These are phyloP conservation scores for Aspergillus novofumigatus DNA, from an alignment of 2,329 filamentous ascomycete species.

Conservation along the genomic window DNA sequence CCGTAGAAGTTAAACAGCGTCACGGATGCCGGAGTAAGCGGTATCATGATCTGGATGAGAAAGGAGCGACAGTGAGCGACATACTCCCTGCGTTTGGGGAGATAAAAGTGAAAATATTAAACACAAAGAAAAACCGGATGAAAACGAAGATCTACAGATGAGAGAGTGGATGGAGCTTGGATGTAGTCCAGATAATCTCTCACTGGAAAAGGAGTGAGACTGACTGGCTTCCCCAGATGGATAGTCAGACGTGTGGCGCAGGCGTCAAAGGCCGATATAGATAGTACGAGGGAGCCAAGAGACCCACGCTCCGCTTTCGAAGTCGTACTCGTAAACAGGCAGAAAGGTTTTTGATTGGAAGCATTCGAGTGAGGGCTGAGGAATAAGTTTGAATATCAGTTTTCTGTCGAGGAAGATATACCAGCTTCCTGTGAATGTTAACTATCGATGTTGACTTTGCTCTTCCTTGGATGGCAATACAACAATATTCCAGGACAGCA, in stretches of 20 bases:
- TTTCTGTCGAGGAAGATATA: neutral
- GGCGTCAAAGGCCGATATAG: neutral
- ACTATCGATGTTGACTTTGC: neutral
- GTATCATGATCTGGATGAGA: constrained; percentile 37
- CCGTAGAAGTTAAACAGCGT: constrained; percentile 26
- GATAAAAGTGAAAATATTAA: constrained; percentile 1
- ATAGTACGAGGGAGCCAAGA: neutral
- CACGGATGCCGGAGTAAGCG: constrained; percentile 25
- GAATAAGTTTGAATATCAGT: neutral
- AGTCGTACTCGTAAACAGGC: neutral
- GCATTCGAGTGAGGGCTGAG: neutral
- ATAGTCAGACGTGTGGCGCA: neutral
- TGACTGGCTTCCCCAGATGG: neutral
- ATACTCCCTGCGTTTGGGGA: constrained; percentile 20
- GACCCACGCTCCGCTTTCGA: neutral
- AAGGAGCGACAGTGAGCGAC: constrained; percentile 29
- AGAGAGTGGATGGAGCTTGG: neutral
- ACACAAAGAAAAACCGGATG: constrained; percentile 7
- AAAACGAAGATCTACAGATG: constrained; percentile 1
- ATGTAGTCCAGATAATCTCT: neutral
- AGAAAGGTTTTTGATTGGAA: neutral
- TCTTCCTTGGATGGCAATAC: neutral
- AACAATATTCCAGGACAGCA: neutral
- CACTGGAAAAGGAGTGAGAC: neutral
- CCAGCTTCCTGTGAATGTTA: neutral